Base-by-base conservation (phyloP, 2,329 filamentous ascomycete species). In the Claviceps sp. region DNA sequence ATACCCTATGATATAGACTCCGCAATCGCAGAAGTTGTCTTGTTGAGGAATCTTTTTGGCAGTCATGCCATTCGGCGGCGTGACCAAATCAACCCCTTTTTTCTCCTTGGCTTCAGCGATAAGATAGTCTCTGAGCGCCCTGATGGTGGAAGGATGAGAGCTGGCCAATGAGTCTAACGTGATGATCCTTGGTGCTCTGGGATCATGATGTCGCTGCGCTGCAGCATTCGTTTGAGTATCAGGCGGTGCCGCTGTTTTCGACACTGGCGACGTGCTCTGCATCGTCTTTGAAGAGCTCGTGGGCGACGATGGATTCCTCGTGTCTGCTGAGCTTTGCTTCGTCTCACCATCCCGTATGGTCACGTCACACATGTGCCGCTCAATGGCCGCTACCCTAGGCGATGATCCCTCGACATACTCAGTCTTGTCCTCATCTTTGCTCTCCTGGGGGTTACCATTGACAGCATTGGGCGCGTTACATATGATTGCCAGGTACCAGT, bases 401-500 rank as follows among this genome's bases (percentile, higher is more conserved):
- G 18, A 50, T 24, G 43, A 43, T 5, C 5, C 38, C 4, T 47
- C 22, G 20, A 34, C 34, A 18, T n/a, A n/a, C n/a, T 53, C 54
- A 13, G 48, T n/a, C 37, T 50, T 43, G 30, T 55, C 52, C 11
- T 54, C 49, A 36, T 52, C 52, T 36, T 52, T 52, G n/a, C 52
- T 51, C n/a, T 57, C 52, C 5, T 57, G 45, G 20, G 58, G 50
- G 3, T 56, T 43, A 22, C 49, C 56, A 2, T 38, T 46, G 47
- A 80, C 62, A 22, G 93, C 73, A 49, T 76, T 82, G 3, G 81
- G 78, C 2, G 91, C 76, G 61, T 98, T 95, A 76, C 89, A 95
- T 50, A 98, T 91, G 52, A 98, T 91, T 14, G 89, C 89, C 57
- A 97, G 72, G 67, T 93, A 97, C 93, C 94, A 98, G 66, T 98